Evolutionary conservation across 140 eudicot species (phyloP), one percentile per base, ranked within the genome.

Genomic region (Flaveria floridana): DNA sequence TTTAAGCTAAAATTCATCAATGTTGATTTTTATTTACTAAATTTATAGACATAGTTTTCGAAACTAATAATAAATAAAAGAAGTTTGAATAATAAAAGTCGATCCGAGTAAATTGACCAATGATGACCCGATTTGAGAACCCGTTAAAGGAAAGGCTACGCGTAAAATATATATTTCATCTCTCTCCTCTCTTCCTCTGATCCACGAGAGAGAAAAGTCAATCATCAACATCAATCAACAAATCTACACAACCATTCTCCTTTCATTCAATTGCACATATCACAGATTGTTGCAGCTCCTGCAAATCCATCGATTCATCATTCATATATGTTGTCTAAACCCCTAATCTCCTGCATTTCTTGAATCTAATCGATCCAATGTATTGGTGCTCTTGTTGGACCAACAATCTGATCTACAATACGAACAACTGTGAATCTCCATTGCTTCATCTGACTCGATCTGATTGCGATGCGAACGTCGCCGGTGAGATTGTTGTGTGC

Each of bases 171-270:
- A 51, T 74, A 47, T 73, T 10, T 59, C 78, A 12, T 62, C 71
- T 74, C 62, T 62, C 51, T 74, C 63, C 46, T 59, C 70, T 62
- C 51, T 64, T 34, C 41, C 72, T 75, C 73, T 48, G 48, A 57
- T 39, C 25, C 72, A 63, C 65, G 66, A 71, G 73, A 75, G 73
- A 75, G 65, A 76, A 68, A 66, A 76, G 80, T 76, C 80, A 66
- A 76, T 76, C 74, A 34, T 76, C 73, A 62, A 25, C 34, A n/a
- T 14, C 21, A 30, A 66, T 19, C 30, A 74, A 75, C 73, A 75
- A 64, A 75, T 75, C 79, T 75, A 65, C 52, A 21, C 67, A 52
- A 9, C 30, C 48, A 74, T 74, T 74, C 70, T 73, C 13, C 20
- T 74, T 70, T 73, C 28, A 41, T 73, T 42, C 61, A 8, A 65